Percentiles rank a stretch among this genome's conserved stretches.
Evolutionary conservation across 129 eudicot species (phyloP).

Genomic region (Lonicera japonica): DNA sequence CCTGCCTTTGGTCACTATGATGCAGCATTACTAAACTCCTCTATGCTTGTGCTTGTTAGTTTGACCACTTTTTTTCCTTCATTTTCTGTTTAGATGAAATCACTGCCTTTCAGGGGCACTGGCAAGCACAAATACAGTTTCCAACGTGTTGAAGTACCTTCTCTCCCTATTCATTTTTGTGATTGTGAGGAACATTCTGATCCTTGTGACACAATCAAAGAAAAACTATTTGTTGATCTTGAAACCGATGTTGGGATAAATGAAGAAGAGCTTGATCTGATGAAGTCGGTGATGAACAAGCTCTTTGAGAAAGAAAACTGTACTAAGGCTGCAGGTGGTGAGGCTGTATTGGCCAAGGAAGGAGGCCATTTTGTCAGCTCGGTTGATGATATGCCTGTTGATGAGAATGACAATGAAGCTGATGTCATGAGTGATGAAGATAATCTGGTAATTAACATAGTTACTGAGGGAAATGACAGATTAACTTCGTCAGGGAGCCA

Average conservation of each 20-base stretch:
- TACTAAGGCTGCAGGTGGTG: slow-evolving; percentile 14
- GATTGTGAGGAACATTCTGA: slow-evolving; percentile 79
- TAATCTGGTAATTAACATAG: slow-evolving; percentile 59
- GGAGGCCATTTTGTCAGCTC: slow-evolving; percentile 1
- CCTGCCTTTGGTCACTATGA: background rate
- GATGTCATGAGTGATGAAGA: slow-evolving; percentile 66
- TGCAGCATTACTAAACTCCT: background rate
- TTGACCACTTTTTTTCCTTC: background rate
- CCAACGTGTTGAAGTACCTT: slow-evolving; percentile 69
- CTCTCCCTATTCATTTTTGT: slow-evolving; percentile 74
- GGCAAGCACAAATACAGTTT: slow-evolving; percentile 99
- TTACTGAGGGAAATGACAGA: slow-evolving; percentile 27
- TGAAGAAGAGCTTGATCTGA: slow-evolving; percentile 55
- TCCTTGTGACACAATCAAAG: slow-evolving; percentile 20
- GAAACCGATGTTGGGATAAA: slow-evolving; percentile 43
- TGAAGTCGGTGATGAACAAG: slow-evolving; percentile 71
- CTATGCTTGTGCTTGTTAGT: slow-evolving; percentile 1
- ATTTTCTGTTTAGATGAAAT: slow-evolving; percentile 46
- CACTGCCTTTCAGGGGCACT: slow-evolving; percentile 66
- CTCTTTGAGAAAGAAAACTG: slow-evolving; percentile 39
- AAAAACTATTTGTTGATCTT: slow-evolving; percentile 16
- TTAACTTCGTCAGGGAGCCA: slow-evolving; percentile 19
- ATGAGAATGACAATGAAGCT: slow-evolving; percentile 20
- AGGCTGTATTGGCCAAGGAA: slow-evolving; percentile 14
- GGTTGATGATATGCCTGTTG: slow-evolving; percentile 24